Evolutionary conservation across 176 grass and related monocot genomes (phyloP), one percentile per base, ranked within the genome.

Genomic region (Oryza rufipogon): DNA sequence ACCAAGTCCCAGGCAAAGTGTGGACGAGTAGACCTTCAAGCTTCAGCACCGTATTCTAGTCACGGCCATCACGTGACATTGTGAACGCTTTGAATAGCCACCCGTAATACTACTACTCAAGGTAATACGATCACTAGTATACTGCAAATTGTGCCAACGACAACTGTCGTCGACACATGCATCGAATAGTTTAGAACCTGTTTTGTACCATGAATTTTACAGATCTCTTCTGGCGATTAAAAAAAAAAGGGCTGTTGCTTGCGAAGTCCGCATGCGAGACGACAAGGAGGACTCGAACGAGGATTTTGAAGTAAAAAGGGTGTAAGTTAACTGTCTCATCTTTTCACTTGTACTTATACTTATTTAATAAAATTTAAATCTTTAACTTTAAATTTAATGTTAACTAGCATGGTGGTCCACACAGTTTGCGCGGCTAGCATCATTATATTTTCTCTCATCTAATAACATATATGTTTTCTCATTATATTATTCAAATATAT

Each of bases 21-120:
- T 81, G 88, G 76, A 85, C 15, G 52, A 25, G n/a, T 44, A 22
- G 82, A 63, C 73, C 30, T 66, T 56, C 13, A 1, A 36, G 17
- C 28, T 36, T 4, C 11, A 38, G 70, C 9, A 19, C 26, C 22
- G 26, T 44, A 36, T 63, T 19, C 13, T 20, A 22, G 19, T 54
- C 11, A 41, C 77, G 22, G 30, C 22, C 23, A 28, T 26, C 87
- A 58, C 88, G 83, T 86, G 88, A 77, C 10, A 38, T 1, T 25
- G 22, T 81, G 39, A 71, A 85, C 25, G 7, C 68, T 44, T 22
- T 39, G 71, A 86, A 49, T 5, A 5, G 9, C 14, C 28, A 34
- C 45, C 71, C 52, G 51, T 39, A 36, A 36, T 5, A 36, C 34
- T 36, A 36, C 4, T 36, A 36, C 3, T 36, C 34, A 36, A 5